Evolutionary conservation across 2,329 filamentous ascomycete genomes (phyloP).

Genomic region (Cladosporium phlei): DNA sequence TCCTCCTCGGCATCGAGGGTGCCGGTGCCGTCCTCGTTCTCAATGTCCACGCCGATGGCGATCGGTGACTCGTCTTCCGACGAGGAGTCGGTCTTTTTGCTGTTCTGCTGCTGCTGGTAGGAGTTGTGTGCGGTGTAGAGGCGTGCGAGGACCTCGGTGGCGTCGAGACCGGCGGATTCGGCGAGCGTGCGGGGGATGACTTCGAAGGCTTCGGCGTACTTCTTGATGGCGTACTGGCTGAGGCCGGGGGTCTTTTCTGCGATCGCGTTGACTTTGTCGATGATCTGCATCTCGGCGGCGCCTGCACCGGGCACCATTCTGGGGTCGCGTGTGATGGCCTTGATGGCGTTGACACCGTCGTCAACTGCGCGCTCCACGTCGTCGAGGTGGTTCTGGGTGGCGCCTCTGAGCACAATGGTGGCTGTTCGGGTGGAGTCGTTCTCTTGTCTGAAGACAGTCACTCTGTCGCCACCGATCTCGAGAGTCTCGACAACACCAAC

Average conservation of each 20-base stretch:
- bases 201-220: conserved; percentile 96
- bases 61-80: conserved; percentile 70
- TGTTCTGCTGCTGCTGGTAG: conserved; percentile 11
- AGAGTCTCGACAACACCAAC: conserved; percentile 94
- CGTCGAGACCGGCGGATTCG: conserved; percentile 91
- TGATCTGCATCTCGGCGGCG: conserved; percentile 88
- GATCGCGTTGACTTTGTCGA: conserved; percentile 83
- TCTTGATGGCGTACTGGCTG: conserved; percentile 93
- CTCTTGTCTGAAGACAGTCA: conserved; percentile 97
- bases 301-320: conserved; percentile 90
- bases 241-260: conserved; percentile 91
- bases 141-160: conserved; percentile 89
- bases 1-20: conserved; percentile 80
- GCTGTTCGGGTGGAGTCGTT: conserved; percentile 87
- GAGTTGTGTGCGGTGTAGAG: conserved; percentile 77
- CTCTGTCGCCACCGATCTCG: conserved; percentile 95
- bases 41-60: conserved; percentile 90
- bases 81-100: conserved; percentile 33
- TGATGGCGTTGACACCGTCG: conserved; percentile 96
- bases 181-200: conserved; percentile 90
- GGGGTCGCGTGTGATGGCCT: conserved; percentile 92
- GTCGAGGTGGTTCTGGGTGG: conserved; percentile 96
- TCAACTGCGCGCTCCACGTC: conserved; percentile 96
- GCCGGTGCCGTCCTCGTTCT: conserved; percentile 76
- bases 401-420: conserved; percentile 87